Evolutionary conservation across 345 rosid genomes (phyloP).

Genomic region (Kandelia obovata): DNA sequence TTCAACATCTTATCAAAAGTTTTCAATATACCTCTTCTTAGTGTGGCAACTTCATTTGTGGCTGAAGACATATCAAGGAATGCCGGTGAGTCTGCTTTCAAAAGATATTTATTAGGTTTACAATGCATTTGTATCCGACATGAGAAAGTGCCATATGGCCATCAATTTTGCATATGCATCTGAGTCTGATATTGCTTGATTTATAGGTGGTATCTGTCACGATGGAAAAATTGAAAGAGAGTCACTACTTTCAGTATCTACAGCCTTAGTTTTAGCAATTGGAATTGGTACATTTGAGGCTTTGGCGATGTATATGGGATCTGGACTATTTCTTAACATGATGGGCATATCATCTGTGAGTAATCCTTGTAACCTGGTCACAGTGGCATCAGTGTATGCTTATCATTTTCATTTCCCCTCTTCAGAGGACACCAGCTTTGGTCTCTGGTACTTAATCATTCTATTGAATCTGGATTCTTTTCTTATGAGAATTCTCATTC

Average conservation of each 20-base stretch:
- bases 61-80: conserved; percentile 29
- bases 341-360: conserved; percentile 37
- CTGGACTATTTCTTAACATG: conserved; percentile 28
- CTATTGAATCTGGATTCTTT: not conserved
- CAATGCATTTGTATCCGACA: not conserved
- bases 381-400: not conserved
- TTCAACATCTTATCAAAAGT: conserved; percentile 36
- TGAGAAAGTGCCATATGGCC: not conserved
- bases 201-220: conserved; percentile 13
- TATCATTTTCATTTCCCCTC: not conserved
- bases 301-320: conserved; percentile 32
- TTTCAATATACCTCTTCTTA: conserved; percentile 33
- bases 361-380: not conserved
- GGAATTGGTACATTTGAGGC: conserved; percentile 33
- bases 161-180: not conserved
- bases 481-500: not conserved
- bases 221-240: conserved; percentile 18
- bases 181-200: conserved; percentile 11
- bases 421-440: not conserved
- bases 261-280: conserved; percentile 31
- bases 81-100: conserved; percentile 12
- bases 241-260: conserved; percentile 34
- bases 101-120: not conserved
- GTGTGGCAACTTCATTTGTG: conserved; percentile 34
- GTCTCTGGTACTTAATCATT: conserved; percentile 7